phyloP scores from a whole-genome alignment of 345 rosid species.

The Boechera divaricarpa region DNA sequence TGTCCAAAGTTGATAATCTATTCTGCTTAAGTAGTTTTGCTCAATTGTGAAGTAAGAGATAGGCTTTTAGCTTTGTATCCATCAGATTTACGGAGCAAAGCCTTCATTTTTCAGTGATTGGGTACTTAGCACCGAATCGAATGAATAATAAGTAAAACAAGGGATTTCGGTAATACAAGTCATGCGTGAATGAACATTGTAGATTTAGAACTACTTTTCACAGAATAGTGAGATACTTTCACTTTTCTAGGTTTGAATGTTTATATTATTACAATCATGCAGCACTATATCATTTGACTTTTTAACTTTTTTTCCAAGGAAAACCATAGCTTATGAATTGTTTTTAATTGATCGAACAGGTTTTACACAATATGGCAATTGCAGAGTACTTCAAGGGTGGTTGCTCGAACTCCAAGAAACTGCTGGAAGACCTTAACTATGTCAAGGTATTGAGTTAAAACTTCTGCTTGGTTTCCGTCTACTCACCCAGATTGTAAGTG shows the following conservation, averaged over 20 bases:
- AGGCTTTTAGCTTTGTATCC: neutral
- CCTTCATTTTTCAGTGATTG: neutral
- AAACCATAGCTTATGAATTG: neutral
- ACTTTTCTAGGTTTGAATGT: neutral
- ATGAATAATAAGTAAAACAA: neutral
- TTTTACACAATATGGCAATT: constrained; percentile 91
- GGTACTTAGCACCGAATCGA: neutral
- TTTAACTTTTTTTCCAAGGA: neutral
- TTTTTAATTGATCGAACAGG: constrained; percentile 52
- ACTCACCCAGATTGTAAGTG: neutral
- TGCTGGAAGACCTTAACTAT: constrained; percentile 69
- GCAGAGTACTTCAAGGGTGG: constrained; percentile 73
- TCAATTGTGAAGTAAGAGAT: neutral
- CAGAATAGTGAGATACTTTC: neutral
- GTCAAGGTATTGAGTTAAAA: constrained; percentile 61
- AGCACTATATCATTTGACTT: neutral
- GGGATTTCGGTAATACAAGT: neutral
- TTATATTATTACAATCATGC: neutral
- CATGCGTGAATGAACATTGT: neutral
- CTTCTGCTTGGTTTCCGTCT: neutral
- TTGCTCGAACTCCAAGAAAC: constrained; percentile 75
- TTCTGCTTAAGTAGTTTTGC: neutral
- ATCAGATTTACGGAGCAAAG: neutral
- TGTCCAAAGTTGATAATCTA: neutral
- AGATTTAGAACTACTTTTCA: constrained; percentile 1